phyloP scores from a whole-genome alignment of 2,329 filamentous ascomycete genomes.

The Ophiosphaerella herpotricha region DNA sequence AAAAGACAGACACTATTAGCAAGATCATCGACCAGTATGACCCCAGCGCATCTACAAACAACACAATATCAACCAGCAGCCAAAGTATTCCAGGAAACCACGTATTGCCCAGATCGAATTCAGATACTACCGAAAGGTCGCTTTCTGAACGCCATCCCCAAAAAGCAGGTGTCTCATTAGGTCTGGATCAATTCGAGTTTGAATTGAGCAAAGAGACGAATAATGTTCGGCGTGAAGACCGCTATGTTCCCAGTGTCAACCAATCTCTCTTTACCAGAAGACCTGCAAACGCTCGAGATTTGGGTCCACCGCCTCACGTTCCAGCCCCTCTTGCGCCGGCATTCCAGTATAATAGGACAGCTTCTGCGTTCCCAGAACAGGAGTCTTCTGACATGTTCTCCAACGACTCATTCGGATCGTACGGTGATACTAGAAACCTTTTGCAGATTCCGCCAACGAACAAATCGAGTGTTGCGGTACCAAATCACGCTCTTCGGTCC shows the following conservation, averaged over 20 bases:
- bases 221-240: background rate
- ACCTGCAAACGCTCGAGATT: constrained; percentile 12
- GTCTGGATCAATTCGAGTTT: constrained; percentile 35
- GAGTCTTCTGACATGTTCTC: constrained; percentile 31
- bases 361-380: constrained; percentile 8
- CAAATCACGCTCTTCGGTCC: constrained; percentile 13
- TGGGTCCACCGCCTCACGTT: constrained; percentile 28
- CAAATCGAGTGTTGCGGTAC: background rate
- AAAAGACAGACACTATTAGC: constrained; percentile 40
- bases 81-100: background rate
- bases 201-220: constrained; percentile 6
- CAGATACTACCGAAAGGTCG: background rate
- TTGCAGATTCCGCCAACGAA: constrained; percentile 27
- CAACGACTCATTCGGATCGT: constrained; percentile 36
- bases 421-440: constrained; percentile 42
- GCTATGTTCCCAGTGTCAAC: background rate
- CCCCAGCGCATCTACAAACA: constrained; percentile 7
- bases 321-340: constrained; percentile 34
- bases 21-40: constrained; percentile 40
- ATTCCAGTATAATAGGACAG: constrained; percentile 24
- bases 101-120: background rate
- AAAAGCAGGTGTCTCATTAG: constrained; percentile 7
- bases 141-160: constrained; percentile 1
- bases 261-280: constrained; percentile 4
- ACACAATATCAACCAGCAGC: constrained; percentile 1